Evolutionary conservation across 2,329 filamentous ascomycete species (phyloP).

Genomic region (Onygena corvina): DNA sequence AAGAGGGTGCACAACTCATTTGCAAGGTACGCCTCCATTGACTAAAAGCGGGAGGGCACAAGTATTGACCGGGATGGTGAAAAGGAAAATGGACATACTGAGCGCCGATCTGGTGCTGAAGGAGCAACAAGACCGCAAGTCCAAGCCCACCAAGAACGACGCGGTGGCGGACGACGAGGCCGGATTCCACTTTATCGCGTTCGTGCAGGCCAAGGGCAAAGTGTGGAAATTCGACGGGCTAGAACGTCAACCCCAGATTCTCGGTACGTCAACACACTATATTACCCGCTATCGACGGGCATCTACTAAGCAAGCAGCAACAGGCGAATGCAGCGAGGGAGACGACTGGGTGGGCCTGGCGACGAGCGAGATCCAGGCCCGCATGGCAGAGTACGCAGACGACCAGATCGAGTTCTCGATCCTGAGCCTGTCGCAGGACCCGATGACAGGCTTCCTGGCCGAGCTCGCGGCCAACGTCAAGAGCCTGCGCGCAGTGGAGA

Average conservation of each 20-base stretch:
- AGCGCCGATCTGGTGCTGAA: constrained; percentile 55
- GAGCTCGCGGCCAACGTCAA: constrained; percentile 37
- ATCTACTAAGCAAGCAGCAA: not conserved
- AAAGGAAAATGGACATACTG: constrained; percentile 52
- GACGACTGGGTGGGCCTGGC: constrained; percentile 57
- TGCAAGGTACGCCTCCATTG: constrained; percentile 43
- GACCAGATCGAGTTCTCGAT: constrained; percentile 63
- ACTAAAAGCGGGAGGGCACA: not conserved
- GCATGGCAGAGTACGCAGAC: constrained; percentile 56
- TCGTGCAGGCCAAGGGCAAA: constrained; percentile 59
- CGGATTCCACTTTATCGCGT: constrained; percentile 80
- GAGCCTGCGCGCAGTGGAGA: constrained; percentile 31
- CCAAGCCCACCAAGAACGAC: constrained; percentile 25
- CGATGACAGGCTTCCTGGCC: constrained; percentile 40
- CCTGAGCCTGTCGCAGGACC: constrained; percentile 59
- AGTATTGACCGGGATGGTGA: not conserved
- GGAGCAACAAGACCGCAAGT: constrained; percentile 31
- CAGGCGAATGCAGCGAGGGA: constrained; percentile 28
- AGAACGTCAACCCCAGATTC: constrained; percentile 54
- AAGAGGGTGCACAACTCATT: constrained; percentile 81
- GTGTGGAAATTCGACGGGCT: constrained; percentile 88
- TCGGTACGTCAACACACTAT: constrained; percentile 35
- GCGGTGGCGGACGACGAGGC: constrained; percentile 44
- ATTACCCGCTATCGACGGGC: not conserved
- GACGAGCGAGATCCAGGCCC: constrained; percentile 50